These are phyloP conservation scores for Elsinoe ampelina DNA, from an alignment of 2,329 filamentous ascomycete genomes.

Conservation along the genomic window DNA sequence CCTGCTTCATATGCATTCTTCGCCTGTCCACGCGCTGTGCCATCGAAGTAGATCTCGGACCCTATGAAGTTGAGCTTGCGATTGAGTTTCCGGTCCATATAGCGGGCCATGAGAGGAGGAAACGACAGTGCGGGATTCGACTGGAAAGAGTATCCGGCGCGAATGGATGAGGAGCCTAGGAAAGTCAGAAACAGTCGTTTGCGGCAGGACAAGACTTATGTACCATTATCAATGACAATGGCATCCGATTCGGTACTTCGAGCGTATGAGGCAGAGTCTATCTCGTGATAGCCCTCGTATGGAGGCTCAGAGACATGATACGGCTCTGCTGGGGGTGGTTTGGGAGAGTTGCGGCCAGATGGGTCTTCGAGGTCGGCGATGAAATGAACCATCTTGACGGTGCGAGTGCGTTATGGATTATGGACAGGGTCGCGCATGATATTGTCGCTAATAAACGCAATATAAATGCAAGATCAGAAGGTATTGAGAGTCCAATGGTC, in stretches of 20 bases:
- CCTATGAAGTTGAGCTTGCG: slow-evolving; percentile 90
- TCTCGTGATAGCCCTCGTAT: slow-evolving; percentile 49
- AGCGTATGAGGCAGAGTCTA: slow-evolving; percentile 60
- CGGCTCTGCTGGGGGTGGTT: slow-evolving; percentile 43
- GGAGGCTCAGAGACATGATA: slow-evolving; percentile 50
- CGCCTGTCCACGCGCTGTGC: slow-evolving; percentile 81
- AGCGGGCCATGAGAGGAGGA: slow-evolving; percentile 87
- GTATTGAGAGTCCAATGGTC: too few species aligned
- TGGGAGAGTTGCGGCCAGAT: slow-evolving; percentile 36
- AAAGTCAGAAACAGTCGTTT: not conserved
- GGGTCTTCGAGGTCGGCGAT: slow-evolving; percentile 23
- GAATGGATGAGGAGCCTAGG: slow-evolving; percentile 74
- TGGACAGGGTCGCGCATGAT: too few species aligned
- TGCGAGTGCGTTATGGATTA: too few species aligned
- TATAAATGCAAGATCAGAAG: too few species aligned
- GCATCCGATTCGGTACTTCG: slow-evolving; percentile 56
- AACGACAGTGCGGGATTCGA: slow-evolving; percentile 67
- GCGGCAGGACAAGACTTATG: slow-evolving; percentile 19
- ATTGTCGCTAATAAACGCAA: too few species aligned
- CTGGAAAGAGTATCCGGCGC: slow-evolving; percentile 95
- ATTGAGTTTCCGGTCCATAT: slow-evolving; percentile 85
- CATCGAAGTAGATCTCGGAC: slow-evolving; percentile 87
- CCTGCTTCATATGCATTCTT: slow-evolving; percentile 85
- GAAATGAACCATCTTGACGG: slow-evolving; percentile 28
- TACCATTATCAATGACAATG: slow-evolving; percentile 97